Conservation (phyloP, 2,329 filamentous ascomycete species). For the Elsinoe arachidis region DNA sequence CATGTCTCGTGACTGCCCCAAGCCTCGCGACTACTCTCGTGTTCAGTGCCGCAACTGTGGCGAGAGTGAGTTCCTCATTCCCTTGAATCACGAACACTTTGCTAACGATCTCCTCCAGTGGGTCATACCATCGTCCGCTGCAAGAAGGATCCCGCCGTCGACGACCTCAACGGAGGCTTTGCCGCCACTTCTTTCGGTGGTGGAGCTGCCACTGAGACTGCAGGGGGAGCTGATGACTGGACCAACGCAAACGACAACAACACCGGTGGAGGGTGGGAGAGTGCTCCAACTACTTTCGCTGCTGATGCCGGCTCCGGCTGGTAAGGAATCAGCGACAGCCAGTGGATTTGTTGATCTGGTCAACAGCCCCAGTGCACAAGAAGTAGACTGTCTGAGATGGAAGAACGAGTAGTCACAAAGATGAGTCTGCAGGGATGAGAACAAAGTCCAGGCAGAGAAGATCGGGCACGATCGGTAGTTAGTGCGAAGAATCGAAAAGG, state of each 20-base stretch:
- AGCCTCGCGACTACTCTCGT: constrained; percentile 45
- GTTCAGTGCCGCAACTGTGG: constrained; percentile 42
- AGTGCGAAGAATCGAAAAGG: too few relatives aligned
- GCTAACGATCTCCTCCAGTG: background rate
- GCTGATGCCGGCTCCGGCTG: background rate
- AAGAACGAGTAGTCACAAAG: too few relatives aligned
- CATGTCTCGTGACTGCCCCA: constrained; percentile 55
- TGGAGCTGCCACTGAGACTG: constrained; percentile 5
- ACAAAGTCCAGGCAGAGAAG: too few relatives aligned
- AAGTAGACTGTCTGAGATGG: too few relatives aligned
- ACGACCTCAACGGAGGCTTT: constrained; percentile 21
- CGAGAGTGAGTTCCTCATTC: constrained; percentile 19
- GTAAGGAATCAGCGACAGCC: background rate
- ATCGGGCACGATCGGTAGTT: too few relatives aligned
- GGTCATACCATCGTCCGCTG: constrained; percentile 21
- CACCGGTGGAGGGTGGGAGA: constrained; percentile 12
- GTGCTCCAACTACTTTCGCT: background rate
- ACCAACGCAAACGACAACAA: constrained; percentile 14
- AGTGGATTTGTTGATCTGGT: too few relatives aligned
- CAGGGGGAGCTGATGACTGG: constrained; percentile 14
- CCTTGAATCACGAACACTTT: background rate
- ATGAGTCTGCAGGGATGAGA: too few relatives aligned
- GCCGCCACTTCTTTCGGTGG: constrained; percentile 13
- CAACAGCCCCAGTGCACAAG: too few relatives aligned
- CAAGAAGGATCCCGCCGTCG: constrained; percentile 19